Percentiles rank a stretch among this genome's conserved stretches.
Conservation (phyloP, 208 protist species). For the Angomonas desouzai region DNA sequence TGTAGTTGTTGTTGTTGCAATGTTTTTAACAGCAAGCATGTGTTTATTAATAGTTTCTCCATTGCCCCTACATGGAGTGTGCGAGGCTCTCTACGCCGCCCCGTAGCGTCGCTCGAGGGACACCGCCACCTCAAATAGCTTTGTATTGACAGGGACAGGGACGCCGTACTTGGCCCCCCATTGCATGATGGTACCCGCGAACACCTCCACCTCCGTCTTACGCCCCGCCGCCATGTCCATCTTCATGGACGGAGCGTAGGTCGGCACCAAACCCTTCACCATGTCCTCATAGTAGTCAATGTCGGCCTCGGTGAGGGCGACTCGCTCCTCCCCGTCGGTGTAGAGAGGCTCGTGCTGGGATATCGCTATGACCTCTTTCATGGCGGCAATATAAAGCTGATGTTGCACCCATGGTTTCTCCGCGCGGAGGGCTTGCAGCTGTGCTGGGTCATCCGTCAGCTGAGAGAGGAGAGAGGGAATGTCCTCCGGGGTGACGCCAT, state of each 20-base stretch:
- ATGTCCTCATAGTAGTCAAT: constrained; percentile 13
- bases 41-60: too few relatives aligned
- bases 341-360: not conserved
- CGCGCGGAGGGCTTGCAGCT: not conserved
- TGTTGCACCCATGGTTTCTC: not conserved
- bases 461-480: not conserved
- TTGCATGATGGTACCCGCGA: constrained; percentile 15
- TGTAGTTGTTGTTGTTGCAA: too few relatives aligned
- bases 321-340: not conserved
- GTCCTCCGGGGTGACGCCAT: not conserved
- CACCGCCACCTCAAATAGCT: not conserved
- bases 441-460: not conserved
- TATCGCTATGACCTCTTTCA: constrained; percentile 10
- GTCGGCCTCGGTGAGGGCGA: constrained; percentile 12
- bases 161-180: constrained; percentile 13
- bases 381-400: constrained; percentile 1
- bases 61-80: too few relatives aligned
- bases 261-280: constrained; percentile 8
- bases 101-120: not conserved
- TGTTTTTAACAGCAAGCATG: too few relatives aligned
- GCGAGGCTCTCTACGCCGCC: not conserved
- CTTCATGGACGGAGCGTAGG: constrained; percentile 10
- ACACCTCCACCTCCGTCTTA: constrained; percentile 17
- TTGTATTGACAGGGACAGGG: constrained; percentile 10
- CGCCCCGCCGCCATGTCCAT: constrained; percentile 14